Conservation (phyloP, 345 rosid genomes). For the Dovyalis caffra region DNA sequence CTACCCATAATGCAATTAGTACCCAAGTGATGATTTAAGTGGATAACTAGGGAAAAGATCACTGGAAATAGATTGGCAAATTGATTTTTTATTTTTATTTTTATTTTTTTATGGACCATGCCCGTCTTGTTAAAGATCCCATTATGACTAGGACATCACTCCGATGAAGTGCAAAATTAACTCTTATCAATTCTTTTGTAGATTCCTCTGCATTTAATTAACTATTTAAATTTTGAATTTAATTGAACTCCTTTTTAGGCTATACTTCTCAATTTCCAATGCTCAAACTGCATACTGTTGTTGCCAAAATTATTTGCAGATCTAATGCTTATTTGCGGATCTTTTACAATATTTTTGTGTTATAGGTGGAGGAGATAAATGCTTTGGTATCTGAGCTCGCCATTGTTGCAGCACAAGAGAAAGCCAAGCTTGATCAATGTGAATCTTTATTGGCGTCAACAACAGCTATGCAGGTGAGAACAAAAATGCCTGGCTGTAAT, state of each 20-base stretch:
- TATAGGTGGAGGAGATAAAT: conserved; percentile 59
- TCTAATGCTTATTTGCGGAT: conserved; percentile 6
- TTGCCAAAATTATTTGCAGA: conserved; percentile 6
- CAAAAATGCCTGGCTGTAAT: background rate
- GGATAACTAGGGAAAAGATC: background rate
- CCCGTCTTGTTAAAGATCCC: background rate
- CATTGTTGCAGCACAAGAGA: conserved; percentile 48
- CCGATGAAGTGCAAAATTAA: background rate
- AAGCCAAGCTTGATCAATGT: conserved; percentile 57
- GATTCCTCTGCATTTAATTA: background rate
- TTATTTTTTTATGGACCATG: no score
- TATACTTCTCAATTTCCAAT: background rate
- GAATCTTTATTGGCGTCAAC: conserved; percentile 68
- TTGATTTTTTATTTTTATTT: background rate
- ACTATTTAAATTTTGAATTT: background rate
- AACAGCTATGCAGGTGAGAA: conserved; percentile 67
- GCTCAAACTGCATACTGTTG: background rate
- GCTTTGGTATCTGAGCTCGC: conserved; percentile 66
- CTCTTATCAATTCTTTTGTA: background rate
- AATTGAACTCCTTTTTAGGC: background rate
- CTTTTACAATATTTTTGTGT: background rate
- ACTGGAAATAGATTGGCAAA: background rate
- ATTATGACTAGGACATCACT: background rate
- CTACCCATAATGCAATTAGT: background rate
- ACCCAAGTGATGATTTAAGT: background rate